Evolutionary conservation across 768 basidiomycete genomes (phyloP), one percentile per base, ranked within the genome.

Genomic region (Suillus weaverae): DNA sequence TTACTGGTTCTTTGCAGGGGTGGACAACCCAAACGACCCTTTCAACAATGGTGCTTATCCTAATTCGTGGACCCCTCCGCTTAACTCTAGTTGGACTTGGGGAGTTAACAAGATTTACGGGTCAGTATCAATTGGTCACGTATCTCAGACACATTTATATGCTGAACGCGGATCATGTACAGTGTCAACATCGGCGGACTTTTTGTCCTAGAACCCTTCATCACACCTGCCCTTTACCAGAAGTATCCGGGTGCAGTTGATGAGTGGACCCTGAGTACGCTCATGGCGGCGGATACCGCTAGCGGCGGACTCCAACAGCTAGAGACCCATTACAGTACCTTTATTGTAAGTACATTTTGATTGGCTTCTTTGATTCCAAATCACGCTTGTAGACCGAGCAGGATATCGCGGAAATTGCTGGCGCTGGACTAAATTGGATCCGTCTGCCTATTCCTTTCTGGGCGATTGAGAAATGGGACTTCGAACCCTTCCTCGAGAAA

Each of bases 391-490:
- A 95, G 92, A 95, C 91, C 62, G 93, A 95, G 73, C 80, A 91
- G 78, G 95, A 97, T 78, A 88, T 96, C 66, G 94, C 94, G 43
- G 80, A 89, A 72, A 96, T 97, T 65, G 93, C 95, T 53, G 90
- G 86, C 46, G 94, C 92, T 35, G 95, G 94, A 4, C 78, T 95
- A 57, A 95, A 93, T 78, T 95, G 89, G 83, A 77, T 96, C 54
- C 85, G 93, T 3, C 77, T 95, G 51, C 91, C 93, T 1, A 83
- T 95, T 50, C 86, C 90, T 3, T 95, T 86, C 78, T 97, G 94
- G 94, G 90, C 90, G 8, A 88, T 95, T 69, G 90, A 92, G 67
- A 88, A 85, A 14, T 87, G 86, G 81, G 76, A 79, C 30, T 85
- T 84, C 33, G 94, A 95, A 73, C 93, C 94, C 7, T 95, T 89